phyloP scores from a whole-genome alignment of 306 rosid species.

The Casuarina glauca region DNA sequence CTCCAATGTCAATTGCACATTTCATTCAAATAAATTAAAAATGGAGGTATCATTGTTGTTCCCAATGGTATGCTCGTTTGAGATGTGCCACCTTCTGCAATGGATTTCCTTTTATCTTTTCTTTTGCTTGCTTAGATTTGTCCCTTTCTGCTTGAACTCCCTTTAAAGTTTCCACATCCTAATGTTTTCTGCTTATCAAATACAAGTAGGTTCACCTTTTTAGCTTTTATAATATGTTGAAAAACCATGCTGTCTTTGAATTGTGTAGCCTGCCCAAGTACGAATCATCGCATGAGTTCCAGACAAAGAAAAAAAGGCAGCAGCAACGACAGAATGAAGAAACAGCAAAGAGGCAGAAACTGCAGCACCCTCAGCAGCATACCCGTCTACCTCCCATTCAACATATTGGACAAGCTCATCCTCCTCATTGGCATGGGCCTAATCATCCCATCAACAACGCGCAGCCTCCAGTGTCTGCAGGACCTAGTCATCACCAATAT shows the following conservation, averaged over 20 bases:
- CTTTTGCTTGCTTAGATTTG: neutral
- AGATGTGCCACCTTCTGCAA: neutral
- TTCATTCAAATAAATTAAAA: neutral
- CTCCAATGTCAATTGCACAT: neutral
- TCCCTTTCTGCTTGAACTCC: neutral
- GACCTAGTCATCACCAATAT: slow-evolving; percentile 53
- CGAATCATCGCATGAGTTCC: slow-evolving; percentile 73
- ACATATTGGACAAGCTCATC: slow-evolving; percentile 41
- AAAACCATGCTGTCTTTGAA: slow-evolving; percentile 11
- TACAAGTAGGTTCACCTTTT: neutral
- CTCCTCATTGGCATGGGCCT: slow-evolving; percentile 45
- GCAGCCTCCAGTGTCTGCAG: slow-evolving; percentile 47
- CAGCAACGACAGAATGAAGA: slow-evolving; percentile 69
- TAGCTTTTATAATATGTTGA: neutral
- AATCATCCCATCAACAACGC: slow-evolving; percentile 40
- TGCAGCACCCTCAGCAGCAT: slow-evolving; percentile 53
- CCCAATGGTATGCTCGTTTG: neutral
- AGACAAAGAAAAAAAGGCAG: slow-evolving; percentile 71
- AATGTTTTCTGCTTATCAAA: slow-evolving; percentile 11
- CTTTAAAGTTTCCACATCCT: neutral
- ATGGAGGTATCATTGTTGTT: neutral
- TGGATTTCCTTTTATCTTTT: neutral
- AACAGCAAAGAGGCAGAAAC: slow-evolving; percentile 55
- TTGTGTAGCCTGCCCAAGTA: slow-evolving; percentile 61
- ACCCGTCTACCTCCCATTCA: slow-evolving; percentile 58